Conservation (phyloP, 2,329 filamentous ascomycete genomes). For the Alternaria sp. region DNA sequence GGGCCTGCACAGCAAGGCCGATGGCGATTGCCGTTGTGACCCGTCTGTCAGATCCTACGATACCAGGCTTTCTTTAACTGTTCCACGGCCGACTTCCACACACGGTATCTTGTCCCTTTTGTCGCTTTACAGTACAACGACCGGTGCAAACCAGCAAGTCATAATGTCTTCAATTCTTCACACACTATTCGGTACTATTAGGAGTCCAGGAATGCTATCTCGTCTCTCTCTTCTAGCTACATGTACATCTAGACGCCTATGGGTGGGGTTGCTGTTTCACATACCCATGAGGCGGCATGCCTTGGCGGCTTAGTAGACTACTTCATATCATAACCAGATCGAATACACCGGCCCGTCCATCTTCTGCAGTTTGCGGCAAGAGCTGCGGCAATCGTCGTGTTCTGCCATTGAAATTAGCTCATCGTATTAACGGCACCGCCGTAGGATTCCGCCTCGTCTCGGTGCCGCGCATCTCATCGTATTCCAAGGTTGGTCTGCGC, state of each 20-base stretch:
- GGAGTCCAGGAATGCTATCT: slow-evolving; percentile 11
- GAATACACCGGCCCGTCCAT: background rate
- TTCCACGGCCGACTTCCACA: background rate
- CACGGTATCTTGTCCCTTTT: background rate
- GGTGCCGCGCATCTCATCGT: background rate
- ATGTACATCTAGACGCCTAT: slow-evolving; percentile 23
- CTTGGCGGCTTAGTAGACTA: slow-evolving; percentile 41
- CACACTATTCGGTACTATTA: slow-evolving; percentile 30
- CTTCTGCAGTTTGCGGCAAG: background rate
- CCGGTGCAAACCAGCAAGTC: slow-evolving; percentile 16
- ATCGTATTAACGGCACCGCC: background rate
- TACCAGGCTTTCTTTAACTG: slow-evolving; percentile 2
- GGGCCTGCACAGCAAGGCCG: slow-evolving; percentile 19
- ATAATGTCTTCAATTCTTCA: slow-evolving; percentile 28
- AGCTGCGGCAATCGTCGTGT: background rate
- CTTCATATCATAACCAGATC: slow-evolving; percentile 18
- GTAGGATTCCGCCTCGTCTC: background rate
- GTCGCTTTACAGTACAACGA: slow-evolving; percentile 21
- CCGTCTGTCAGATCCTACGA: background rate
- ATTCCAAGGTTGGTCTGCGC: background rate
- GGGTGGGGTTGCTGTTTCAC: slow-evolving; percentile 30
- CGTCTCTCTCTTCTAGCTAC: slow-evolving; percentile 15
- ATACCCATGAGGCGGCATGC: slow-evolving; percentile 23
- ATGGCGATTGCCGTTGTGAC: slow-evolving; percentile 1
- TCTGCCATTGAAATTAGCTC: background rate